These are phyloP conservation scores for Dactylis glomerata DNA, from an alignment of 176 grass and related monocot genomes.

Conservation along the genomic window DNA sequence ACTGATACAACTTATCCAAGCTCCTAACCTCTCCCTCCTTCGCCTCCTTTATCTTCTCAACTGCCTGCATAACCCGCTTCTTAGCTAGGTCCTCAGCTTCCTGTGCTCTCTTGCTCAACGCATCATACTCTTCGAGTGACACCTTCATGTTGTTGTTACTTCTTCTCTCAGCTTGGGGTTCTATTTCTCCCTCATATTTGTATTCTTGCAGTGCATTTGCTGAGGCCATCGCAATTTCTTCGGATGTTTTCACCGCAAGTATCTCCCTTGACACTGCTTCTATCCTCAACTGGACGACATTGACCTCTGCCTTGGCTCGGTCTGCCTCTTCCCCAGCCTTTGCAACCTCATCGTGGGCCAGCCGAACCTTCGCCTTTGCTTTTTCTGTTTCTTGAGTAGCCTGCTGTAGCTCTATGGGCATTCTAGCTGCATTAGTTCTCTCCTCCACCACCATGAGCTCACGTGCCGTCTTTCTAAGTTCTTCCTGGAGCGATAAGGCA, in stretches of 20 bases:
- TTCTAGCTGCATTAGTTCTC: slow-evolving; percentile 36
- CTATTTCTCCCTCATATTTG: slow-evolving; percentile 16
- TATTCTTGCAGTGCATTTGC: slow-evolving; percentile 53
- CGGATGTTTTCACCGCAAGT: slow-evolving; percentile 51
- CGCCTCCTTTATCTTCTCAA: slow-evolving; percentile 57
- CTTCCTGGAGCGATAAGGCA: slow-evolving; percentile 47
- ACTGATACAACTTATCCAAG: slow-evolving; percentile 38
- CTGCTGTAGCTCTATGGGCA: slow-evolving; percentile 45
- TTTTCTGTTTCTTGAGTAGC: slow-evolving; percentile 43
- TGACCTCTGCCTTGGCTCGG: slow-evolving; percentile 39
- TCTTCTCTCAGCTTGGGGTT: slow-evolving; percentile 1
- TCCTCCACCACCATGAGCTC: slow-evolving; percentile 35
- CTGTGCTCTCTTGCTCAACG: slow-evolving; percentile 47
- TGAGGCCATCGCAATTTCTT: slow-evolving; percentile 51
- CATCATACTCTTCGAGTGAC: slow-evolving; percentile 53
- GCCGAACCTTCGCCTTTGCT: slow-evolving; percentile 34
- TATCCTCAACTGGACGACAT: slow-evolving; percentile 49
- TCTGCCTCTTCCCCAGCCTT: slow-evolving; percentile 57
- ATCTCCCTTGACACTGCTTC: slow-evolving; percentile 60
- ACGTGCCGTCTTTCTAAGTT: slow-evolving; percentile 30
- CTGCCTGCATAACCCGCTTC: slow-evolving; percentile 46
- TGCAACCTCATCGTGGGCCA: slow-evolving; percentile 44
- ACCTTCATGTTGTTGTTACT: slow-evolving; percentile 37
- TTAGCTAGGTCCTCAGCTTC: slow-evolving; percentile 54
- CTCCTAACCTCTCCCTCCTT: slow-evolving; percentile 67